A percentile compares a stretch with the other conserved stretches of the same genome.
Conservation (phyloP, 305 asterid genomes). For the Fraxinus greggii region DNA sequence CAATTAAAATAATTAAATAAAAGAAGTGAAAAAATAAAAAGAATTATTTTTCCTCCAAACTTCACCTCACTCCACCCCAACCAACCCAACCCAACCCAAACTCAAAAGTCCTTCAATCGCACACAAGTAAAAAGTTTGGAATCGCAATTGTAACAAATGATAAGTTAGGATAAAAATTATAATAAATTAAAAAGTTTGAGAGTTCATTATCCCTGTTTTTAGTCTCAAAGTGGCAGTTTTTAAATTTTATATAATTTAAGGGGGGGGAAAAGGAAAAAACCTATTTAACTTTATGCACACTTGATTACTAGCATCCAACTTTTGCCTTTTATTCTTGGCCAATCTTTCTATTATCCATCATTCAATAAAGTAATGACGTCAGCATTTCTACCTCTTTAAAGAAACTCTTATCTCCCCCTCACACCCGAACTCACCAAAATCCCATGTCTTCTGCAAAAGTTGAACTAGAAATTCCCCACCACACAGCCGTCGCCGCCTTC, state of each 20-base stretch:
- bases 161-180: background rate
- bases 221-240: too few relatives aligned
- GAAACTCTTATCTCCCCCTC: background rate
- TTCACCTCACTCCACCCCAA: background rate
- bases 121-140: background rate
- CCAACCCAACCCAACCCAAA: background rate
- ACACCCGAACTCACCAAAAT: slow-evolving; percentile 3
- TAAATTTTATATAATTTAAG: too few relatives aligned
- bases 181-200: background rate
- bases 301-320: background rate
- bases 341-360: background rate
- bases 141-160: background rate
- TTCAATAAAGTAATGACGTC: background rate
- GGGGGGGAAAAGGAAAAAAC: too few relatives aligned
- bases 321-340: background rate
- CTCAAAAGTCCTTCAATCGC: background rate
- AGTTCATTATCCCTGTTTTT: too few relatives aligned
- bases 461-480: slow-evolving; percentile 10
- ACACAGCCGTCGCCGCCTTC: slow-evolving; percentile 3
- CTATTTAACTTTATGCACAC: background rate
- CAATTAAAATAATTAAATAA: too few relatives aligned
- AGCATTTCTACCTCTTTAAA: background rate
- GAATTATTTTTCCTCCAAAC: background rate
- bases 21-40: too few relatives aligned
- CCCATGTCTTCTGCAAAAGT: slow-evolving; percentile 12